Percentiles rank a stretch among this genome's conserved stretches.
phyloP scores from a whole-genome alignment of 441 rosid genomes.

The Corymbia citriodora region DNA sequence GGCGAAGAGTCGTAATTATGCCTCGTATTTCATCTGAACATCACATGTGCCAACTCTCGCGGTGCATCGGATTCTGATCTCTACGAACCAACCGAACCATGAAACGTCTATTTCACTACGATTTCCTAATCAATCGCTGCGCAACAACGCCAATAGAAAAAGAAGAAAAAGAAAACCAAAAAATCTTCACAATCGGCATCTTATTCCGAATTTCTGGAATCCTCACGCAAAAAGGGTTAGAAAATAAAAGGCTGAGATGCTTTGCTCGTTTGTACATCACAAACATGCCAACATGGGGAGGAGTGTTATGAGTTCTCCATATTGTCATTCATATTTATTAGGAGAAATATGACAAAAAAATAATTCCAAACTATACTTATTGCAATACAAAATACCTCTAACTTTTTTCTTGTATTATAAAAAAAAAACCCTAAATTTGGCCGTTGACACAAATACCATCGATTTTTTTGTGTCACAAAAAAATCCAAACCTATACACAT shows the following conservation, averaged over 20 bases:
- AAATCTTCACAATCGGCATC: background rate
- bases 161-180: background rate
- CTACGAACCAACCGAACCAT: background rate
- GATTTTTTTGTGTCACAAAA: background rate
- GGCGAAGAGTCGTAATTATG: background rate
- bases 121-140: background rate
- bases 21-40: too few relatives aligned
- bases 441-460: accelerated
- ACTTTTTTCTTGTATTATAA: background rate
- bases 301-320: background rate
- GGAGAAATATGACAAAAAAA: background rate
- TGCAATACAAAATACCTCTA: background rate
- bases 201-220: background rate
- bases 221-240: background rate
- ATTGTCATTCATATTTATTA: background rate
- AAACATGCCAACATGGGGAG: background rate
- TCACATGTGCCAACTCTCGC: background rate
- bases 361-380: background rate
- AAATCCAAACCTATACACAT: background rate
- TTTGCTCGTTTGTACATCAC: background rate
- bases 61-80: background rate
- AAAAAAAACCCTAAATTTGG: accelerated
- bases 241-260: background rate
- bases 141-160: background rate
- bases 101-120: background rate